Evolutionary conservation across 345 rosid species (phyloP).

Genomic region (Populus alba): DNA sequence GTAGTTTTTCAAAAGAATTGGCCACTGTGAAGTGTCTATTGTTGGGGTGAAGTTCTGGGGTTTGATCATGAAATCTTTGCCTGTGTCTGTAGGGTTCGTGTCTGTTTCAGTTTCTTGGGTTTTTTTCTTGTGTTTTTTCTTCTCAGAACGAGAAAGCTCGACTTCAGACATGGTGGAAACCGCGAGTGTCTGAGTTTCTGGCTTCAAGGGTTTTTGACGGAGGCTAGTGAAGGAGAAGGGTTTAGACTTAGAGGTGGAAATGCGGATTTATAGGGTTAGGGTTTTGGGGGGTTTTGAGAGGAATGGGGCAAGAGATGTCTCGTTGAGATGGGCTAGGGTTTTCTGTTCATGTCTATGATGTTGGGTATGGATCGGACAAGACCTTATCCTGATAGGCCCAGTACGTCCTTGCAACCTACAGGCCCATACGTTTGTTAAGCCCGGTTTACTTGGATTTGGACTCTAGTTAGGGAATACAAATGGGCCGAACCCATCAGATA

Average conservation of each 20-base stretch:
- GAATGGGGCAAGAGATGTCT: too few relatives aligned
- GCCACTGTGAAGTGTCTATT: conserved; percentile 87
- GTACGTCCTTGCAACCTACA: neutral
- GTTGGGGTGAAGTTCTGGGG: conserved; percentile 77
- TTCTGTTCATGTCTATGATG: neutral
- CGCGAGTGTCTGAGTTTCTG: conserved; percentile 31
- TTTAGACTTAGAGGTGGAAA: neutral
- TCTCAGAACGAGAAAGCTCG: conserved; percentile 56
- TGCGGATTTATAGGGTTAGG: conserved; percentile 32
- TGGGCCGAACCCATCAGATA: neutral
- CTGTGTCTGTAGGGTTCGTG: conserved; percentile 67
- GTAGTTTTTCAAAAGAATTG: conserved; percentile 87
- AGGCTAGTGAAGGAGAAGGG: neutral
- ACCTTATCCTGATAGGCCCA: neutral
- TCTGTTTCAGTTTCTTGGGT: conserved; percentile 43
- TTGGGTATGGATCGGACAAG: neutral
- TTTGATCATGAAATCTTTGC: conserved; percentile 66
- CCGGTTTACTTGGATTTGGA: neutral
- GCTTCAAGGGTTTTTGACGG: conserved; percentile 13
- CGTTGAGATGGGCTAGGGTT: neutral
- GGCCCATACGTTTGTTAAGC: neutral
- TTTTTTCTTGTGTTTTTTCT: conserved; percentile 56
- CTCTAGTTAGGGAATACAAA: neutral
- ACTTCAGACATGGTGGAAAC: conserved; percentile 63
- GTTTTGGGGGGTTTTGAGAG: conserved; percentile 20